Evolutionary conservation across 352 stramenopile species (phyloP), one percentile per base, ranked within the genome.

Genomic region (Phytophthora ramorum): DNA sequence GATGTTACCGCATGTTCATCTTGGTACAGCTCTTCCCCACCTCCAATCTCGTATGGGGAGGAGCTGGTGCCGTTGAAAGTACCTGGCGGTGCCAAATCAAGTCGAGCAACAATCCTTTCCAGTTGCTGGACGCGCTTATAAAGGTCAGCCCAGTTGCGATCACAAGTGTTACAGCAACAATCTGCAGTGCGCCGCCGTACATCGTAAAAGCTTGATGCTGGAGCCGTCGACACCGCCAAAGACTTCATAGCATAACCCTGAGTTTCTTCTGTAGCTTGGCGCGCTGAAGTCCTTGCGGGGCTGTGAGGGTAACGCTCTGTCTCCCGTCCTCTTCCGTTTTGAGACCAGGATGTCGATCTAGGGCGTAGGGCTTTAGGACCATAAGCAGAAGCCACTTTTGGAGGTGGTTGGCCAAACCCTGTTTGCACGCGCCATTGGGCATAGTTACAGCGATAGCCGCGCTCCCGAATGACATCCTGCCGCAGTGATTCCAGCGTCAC

Each of bases 401-500:
- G 3, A 30, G 13, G 6, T 9, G 35, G 9, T 8, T 61, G 32
- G 9, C 35, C 56, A 8, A 53, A 51, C 9, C n/a, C 7, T 41
- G 16, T 69, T 47, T 48, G 44, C 52, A 69, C 30, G 30, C 65
- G 58, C 65, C 58, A 69, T 26, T 65, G 53, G 7, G 65, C 65
- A n/a, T 69, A 73, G 2, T 22, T 22, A 10, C 24, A 69, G 8
- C 65, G 65, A 37, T 66, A 73, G 4, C 9, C 38, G 0, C 65
- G 65, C 37, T 73, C 65, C 40, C 16, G 62, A 22, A 49, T 32
- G 17, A 56, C 40, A 16, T 63, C 19, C 19, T 66, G 24, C 51
- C 26, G 58, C 16, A 69, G 34, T 10, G 51, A 56, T 9, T 50
- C 40, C 14, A 73, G 34, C 2, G 51, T 57, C 46, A 73, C 30